Percentiles rank a stretch among this genome's conserved stretches.
Evolutionary conservation across 305 asterid genomes (phyloP).

Genomic region (Fraxinus platypoda): DNA sequence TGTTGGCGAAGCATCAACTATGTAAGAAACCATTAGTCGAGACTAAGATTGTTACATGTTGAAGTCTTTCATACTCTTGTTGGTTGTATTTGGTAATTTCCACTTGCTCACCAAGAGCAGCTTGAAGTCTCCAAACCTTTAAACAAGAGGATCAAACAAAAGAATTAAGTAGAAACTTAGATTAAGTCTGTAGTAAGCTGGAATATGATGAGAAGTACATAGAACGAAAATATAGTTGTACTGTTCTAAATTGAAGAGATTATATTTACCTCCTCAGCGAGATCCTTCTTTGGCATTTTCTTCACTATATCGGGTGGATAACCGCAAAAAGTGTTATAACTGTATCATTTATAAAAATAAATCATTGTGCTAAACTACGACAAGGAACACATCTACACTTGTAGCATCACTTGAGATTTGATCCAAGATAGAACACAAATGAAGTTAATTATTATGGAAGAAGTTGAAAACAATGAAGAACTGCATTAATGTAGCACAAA

Average conservation of each 20-base stretch:
- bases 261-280: constrained; percentile 83
- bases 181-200: neutral
- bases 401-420: constrained; percentile 4
- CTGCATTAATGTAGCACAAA: neutral
- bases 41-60: constrained; percentile 55
- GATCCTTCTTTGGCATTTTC: constrained; percentile 99
- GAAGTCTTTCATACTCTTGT: constrained; percentile 95
- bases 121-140: constrained; percentile 99
- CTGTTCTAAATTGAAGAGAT: neutral
- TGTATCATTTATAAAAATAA: constrained; percentile 33
- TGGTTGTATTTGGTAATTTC: constrained; percentile 92
- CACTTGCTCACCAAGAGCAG: constrained; percentile 97
- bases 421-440: constrained; percentile 1
- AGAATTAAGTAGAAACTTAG: neutral
- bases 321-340: constrained; percentile 89
- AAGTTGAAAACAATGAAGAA: constrained; percentile 8
- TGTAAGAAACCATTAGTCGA: neutral
- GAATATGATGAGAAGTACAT: neutral
- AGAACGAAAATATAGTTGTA: neutral
- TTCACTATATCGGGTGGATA: constrained; percentile 95
- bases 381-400: constrained; percentile 15
- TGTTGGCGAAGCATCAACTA: neutral
- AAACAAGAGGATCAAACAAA: constrained; percentile 18
- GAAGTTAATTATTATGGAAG: constrained; percentile 7
- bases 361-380: constrained; percentile 17